Evolutionary conservation across 1,139 yeast genomes (phyloP).

Genomic region (Candida sanyaensis): DNA sequence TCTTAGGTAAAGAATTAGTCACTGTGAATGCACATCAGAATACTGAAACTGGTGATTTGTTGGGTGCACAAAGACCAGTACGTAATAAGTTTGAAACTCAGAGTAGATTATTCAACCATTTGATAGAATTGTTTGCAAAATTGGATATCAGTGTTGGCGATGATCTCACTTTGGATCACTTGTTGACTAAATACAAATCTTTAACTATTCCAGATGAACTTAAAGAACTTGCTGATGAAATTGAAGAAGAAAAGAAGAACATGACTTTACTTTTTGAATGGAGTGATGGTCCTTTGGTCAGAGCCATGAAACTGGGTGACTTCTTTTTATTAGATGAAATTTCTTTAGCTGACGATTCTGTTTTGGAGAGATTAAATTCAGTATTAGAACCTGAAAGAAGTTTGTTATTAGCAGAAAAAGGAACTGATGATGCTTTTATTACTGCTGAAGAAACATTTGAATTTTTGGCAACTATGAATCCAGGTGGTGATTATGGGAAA

Average conservation of each 20-base stretch:
- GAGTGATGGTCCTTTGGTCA: conserved; percentile 91
- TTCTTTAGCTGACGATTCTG: conserved; percentile 97
- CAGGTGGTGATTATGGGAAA: conserved; percentile 99
- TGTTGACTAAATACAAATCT: conserved; percentile 30
- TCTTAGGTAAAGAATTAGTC: conserved; percentile 53
- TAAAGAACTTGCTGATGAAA: conserved; percentile 19
- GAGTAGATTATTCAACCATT: conserved; percentile 34
- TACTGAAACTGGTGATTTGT: conserved; percentile 94
- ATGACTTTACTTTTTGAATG: conserved; percentile 79
- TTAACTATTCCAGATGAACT: conserved; percentile 24
- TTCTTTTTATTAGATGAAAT: conserved; percentile 91
- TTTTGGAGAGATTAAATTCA: conserved; percentile 88
- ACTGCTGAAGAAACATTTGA: conserved; percentile 72
- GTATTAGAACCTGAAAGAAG: conserved; percentile 94
- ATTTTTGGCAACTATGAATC: conserved; percentile 98
- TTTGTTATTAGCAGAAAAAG: conserved; percentile 86
- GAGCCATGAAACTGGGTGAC: conserved; percentile 77
- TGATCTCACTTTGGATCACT: conserved; percentile 36
- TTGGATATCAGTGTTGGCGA: conserved; percentile 21
- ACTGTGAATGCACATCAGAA: conserved; percentile 96
- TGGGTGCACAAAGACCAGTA: conserved; percentile 96
- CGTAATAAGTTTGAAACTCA: conserved; percentile 73
- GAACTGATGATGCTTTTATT: conserved; percentile 68
- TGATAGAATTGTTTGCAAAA: conserved; percentile 32
- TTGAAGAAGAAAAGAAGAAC: conserved; percentile 36